Evolutionary conservation across 2,329 filamentous ascomycete genomes (phyloP).

Genomic region (Pestalotiopsis fici): DNA sequence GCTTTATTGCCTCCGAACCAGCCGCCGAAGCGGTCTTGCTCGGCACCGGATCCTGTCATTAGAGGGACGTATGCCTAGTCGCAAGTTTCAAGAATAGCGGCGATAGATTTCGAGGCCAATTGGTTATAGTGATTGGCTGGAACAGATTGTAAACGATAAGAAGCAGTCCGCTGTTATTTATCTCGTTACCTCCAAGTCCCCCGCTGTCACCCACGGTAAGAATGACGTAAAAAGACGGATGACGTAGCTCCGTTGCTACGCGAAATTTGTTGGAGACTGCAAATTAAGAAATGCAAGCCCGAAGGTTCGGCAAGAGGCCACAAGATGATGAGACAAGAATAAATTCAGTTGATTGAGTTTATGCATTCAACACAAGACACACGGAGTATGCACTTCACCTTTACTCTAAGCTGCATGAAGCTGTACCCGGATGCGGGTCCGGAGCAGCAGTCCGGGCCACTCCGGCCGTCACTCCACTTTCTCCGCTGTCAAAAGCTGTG

Average conservation of each 20-base stretch:
- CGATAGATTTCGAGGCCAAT: background rate
- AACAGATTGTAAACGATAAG: background rate
- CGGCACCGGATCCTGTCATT: conserved; percentile 6
- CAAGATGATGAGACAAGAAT: background rate
- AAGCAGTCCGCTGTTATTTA: background rate
- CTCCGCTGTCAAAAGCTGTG: background rate
- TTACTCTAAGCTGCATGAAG: background rate
- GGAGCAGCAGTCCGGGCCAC: background rate
- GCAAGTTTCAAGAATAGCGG: background rate
- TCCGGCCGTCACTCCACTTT: background rate
- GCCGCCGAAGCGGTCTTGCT: conserved; percentile 15
- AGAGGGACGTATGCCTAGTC: background rate
- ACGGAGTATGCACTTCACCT: background rate
- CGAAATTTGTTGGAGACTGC: background rate
- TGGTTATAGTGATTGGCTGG: background rate
- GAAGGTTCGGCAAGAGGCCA: background rate
- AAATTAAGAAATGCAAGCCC: background rate
- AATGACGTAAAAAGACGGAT: background rate
- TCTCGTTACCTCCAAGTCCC: background rate
- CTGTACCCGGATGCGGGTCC: background rate
- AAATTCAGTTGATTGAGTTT: background rate
- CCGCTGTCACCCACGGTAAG: background rate
- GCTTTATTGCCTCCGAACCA: conserved; percentile 18
- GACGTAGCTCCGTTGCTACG: background rate
- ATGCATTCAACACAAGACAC: background rate